Conservation (phyloP, 2,329 filamentous ascomycete genomes). For the Ceratocystis cacaofunesta region DNA sequence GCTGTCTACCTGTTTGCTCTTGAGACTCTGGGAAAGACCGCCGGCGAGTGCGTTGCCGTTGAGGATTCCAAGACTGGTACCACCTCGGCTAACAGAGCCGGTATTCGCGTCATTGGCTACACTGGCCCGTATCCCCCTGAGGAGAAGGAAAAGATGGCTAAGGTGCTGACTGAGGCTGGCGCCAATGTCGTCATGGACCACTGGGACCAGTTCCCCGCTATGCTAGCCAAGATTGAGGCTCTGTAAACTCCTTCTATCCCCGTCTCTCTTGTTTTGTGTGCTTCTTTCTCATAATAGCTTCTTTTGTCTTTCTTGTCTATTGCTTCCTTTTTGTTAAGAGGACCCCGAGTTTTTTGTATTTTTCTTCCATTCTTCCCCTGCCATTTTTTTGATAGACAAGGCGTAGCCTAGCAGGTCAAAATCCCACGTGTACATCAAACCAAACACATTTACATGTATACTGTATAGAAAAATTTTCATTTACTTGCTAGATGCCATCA, state of each 20-base stretch:
- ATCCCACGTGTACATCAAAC: background rate
- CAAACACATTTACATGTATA: background rate
- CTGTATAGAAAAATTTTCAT: background rate
- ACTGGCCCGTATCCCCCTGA: slow-evolving; percentile 58
- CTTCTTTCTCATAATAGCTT: background rate
- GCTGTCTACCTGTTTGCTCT: slow-evolving; percentile 73
- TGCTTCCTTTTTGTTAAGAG: background rate
- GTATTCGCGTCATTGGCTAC: slow-evolving; percentile 71
- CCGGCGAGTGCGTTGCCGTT: slow-evolving; percentile 61
- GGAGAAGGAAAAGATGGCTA: slow-evolving; percentile 50
- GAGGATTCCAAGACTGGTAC: slow-evolving; percentile 84
- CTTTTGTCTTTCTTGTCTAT: background rate
- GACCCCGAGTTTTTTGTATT: background rate
- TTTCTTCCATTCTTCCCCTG: background rate
- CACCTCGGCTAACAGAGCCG: slow-evolving; percentile 55
- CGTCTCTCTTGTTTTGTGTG: background rate
- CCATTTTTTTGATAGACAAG: background rate
- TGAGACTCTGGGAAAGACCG: slow-evolving; percentile 54
- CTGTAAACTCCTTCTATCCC: slow-evolving; percentile 10
- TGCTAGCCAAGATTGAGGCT: slow-evolving; percentile 32
- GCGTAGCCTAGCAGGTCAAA: background rate
- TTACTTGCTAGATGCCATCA: too few species aligned
- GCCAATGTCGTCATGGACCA: slow-evolving; percentile 46
- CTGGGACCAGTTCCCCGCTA: slow-evolving; percentile 41
- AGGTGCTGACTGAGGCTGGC: slow-evolving; percentile 44